Base-by-base conservation (phyloP, 352 stramenopile genomes). In the Phytophthora agathidicida region DNA sequence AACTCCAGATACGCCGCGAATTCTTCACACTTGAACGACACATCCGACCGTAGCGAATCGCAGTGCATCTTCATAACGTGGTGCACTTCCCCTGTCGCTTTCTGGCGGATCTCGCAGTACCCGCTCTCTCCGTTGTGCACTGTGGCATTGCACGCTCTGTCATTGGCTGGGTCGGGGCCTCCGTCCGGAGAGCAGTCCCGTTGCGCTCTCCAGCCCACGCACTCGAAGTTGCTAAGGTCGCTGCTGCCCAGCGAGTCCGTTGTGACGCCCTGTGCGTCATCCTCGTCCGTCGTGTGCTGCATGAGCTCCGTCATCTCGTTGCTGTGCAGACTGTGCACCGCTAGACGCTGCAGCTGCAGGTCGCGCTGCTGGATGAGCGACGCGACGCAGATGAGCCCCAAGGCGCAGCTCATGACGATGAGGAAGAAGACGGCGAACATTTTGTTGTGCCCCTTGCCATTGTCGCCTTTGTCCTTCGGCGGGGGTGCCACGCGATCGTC, bases 21-120 rank as follows among this genome's bases (percentile, higher is more conserved):
- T 10, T 83, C 66, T 19, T 66, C 42, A 48, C 80, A 90, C 8
- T 49, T 43, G 45, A 88, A 81, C 3, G 27, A 16, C 23, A 84
- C 70, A 9, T 75, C 63, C 0, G 41, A 9, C 1, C 72, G 68
- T n/a, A 88, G 47, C 32, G 77, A 89, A 43, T 88, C 64, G 46
- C 81, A 91, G 65, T 87, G 72, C 73, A 86, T 84, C 24, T 70
- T 60, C 64, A 91, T 70, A 0, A 89, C 79, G 14, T 65, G 71
- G 9, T 60, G 56, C 19, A 67, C 28, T 22, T 52, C 65, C 3
- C 66, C 65, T 0, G 59, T 78, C 11, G 26, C 27, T 17, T 58
- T 67, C 44, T 83, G 71, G 8, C 64, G 67, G 5, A 89, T 55
- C 28, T 77, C 60, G 31, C 80, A 89, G 41, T 58, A 89, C 5